Evolutionary conservation across 768 basidiomycete species (phyloP).

Genomic region (Tulasnella sp.): DNA sequence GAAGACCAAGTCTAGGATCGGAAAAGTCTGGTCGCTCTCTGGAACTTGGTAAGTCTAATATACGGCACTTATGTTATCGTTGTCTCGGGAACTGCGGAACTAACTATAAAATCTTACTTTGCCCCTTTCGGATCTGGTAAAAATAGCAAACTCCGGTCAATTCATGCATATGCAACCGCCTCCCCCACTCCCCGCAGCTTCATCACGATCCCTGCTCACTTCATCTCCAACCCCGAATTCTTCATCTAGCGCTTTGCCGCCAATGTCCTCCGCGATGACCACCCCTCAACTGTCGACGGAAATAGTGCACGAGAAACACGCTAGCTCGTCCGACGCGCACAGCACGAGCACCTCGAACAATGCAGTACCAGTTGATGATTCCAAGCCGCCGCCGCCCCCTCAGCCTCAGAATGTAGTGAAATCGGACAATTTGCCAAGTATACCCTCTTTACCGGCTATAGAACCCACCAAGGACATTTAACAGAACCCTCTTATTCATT

Average conservation of each 20-base stretch:
- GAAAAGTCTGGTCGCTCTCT: neutral
- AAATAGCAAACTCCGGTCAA: neutral
- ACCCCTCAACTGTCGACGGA: neutral
- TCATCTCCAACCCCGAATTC: neutral
- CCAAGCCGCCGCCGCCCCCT: neutral
- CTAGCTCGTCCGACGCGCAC: neutral
- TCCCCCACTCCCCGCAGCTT: neutral
- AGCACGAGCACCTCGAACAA: neutral
- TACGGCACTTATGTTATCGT: neutral
- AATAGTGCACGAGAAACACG: neutral
- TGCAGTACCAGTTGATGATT: neutral
- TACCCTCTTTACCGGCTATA: neutral
- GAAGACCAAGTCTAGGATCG: neutral
- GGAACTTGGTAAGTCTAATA: neutral
- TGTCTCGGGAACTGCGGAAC: neutral
- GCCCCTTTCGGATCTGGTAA: neutral
- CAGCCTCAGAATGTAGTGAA: neutral
- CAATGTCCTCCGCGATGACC: neutral
- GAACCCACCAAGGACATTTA: neutral
- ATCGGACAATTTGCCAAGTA: neutral
- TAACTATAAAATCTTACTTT: neutral
- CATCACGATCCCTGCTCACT: neutral
- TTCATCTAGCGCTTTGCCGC: neutral
- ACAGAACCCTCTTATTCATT: neutral
- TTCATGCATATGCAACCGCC: neutral